phyloP scores from a whole-genome alignment of 2,329 filamentous ascomycete species.

The Ophiocordyceps camponoti-leonardi region DNA sequence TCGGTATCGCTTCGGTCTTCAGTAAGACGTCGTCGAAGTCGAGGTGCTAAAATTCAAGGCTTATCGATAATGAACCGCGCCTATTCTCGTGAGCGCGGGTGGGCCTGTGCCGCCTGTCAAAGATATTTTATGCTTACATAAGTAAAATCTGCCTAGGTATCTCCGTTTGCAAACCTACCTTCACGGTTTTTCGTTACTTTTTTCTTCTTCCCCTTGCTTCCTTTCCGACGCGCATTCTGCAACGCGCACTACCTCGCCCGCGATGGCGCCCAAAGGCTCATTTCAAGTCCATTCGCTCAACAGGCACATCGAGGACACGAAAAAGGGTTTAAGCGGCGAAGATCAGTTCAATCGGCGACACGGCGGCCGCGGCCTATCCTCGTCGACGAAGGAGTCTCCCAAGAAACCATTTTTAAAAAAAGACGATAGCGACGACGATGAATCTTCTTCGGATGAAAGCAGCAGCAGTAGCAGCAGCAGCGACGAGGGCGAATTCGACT shows the following conservation, averaged over 20 bases:
- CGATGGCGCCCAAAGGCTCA: slow-evolving; percentile 18
- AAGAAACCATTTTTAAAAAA: slow-evolving; percentile 12
- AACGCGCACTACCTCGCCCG: slow-evolving; percentile 4
- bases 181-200: neutral
- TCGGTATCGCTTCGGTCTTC: neutral
- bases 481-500: slow-evolving; percentile 13
- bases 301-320: slow-evolving; percentile 20
- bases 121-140: no score
- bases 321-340: slow-evolving; percentile 16
- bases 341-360: slow-evolving; percentile 15
- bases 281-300: slow-evolving; percentile 19
- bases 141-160: no score
- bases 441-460: slow-evolving; percentile 5
- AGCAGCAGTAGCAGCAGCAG: slow-evolving; percentile 18
- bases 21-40: neutral
- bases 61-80: neutral
- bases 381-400: slow-evolving; percentile 5
- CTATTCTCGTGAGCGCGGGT: no score
- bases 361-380: slow-evolving; percentile 13
- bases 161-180: neutral
- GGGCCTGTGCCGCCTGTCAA: no score
- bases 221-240: neutral
- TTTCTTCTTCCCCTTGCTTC: neutral
- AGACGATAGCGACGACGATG: slow-evolving; percentile 12
- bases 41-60: neutral